Percentiles rank a stretch among this genome's conserved stretches.
Conservation (phyloP, 805 yeast genomes). For the Kuraishia molischiana region DNA sequence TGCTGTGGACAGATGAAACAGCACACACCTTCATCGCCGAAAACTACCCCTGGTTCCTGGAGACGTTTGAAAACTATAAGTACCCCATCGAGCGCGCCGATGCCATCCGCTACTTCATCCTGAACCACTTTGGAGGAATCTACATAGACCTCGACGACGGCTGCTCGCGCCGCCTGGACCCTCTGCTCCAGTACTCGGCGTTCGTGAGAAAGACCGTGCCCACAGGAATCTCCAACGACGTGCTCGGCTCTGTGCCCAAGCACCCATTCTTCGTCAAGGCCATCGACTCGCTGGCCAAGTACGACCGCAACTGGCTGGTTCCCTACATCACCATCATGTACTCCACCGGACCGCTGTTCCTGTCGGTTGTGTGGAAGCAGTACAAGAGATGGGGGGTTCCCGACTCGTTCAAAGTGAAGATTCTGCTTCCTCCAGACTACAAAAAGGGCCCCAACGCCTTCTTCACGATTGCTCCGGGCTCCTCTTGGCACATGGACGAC, state of each 20-base stretch:
- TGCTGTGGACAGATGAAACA: constrained; percentile 84
- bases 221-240: constrained; percentile 87
- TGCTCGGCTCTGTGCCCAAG: constrained; percentile 79
- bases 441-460: constrained; percentile 52
- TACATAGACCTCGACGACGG: constrained; percentile 90
- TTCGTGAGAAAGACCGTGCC: constrained; percentile 83
- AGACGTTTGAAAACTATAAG: constrained; percentile 66
- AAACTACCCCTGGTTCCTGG: constrained; percentile 79
- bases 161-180: constrained; percentile 70
- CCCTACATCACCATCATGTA: constrained; percentile 91
- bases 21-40: constrained; percentile 69
- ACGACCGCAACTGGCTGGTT: constrained; percentile 68
- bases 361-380: constrained; percentile 81
- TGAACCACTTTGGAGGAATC: constrained; percentile 80
- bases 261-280: constrained; percentile 79
- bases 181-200: constrained; percentile 72
- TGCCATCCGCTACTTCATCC: constrained; percentile 78
- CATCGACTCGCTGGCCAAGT: constrained; percentile 50
- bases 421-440: constrained; percentile 66
- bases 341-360: constrained; percentile 84
- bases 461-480: constrained; percentile 70
- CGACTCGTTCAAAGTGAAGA: constrained; percentile 54
- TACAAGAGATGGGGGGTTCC: constrained; percentile 75
- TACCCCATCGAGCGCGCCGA: constrained; percentile 88
- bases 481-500: constrained; percentile 90